Percentiles rank a stretch among this genome's conserved stretches.
These are phyloP conservation scores for Cucurbitaria berberidis DNA, from an alignment of 2,329 filamentous ascomycete genomes.

Conservation along the genomic window DNA sequence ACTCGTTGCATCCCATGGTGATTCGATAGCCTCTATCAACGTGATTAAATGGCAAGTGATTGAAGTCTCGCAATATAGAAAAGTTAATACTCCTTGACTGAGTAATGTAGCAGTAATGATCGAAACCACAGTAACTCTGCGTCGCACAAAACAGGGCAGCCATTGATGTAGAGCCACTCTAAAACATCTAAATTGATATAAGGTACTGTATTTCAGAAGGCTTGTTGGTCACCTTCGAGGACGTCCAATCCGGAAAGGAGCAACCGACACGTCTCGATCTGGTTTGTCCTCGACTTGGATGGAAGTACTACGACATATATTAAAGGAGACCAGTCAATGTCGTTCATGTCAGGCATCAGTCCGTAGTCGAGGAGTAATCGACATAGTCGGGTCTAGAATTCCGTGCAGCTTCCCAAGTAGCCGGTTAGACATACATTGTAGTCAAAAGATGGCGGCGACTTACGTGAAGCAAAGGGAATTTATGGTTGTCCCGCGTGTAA, in stretches of 20 bases:
- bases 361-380: constrained; percentile 1
- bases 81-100: neutral
- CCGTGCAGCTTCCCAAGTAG: neutral
- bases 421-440: neutral
- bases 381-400: constrained; percentile 3
- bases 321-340: neutral
- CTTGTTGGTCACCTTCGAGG: neutral
- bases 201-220: too few relatives aligned
- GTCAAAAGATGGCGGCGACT: neutral
- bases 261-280: neutral
- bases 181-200: neutral
- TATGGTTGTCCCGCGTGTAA: constrained; percentile 6
- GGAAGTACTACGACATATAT: too few relatives aligned
- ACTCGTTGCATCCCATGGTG: neutral
- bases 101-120: neutral
- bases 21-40: neutral
- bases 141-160: neutral
- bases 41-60: neutral
- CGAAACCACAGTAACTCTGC: neutral
- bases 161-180: constrained; percentile 1
- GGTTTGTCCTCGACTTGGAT: neutral
- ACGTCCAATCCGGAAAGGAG: neutral
- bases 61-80: neutral
- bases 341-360: neutral
- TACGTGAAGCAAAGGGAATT: constrained; percentile 13